A percentile compares a stretch with the other conserved stretches of the same genome.
Evolutionary conservation across 2,329 filamentous ascomycete genomes (phyloP).

Genomic region (Apiospora aurea): DNA sequence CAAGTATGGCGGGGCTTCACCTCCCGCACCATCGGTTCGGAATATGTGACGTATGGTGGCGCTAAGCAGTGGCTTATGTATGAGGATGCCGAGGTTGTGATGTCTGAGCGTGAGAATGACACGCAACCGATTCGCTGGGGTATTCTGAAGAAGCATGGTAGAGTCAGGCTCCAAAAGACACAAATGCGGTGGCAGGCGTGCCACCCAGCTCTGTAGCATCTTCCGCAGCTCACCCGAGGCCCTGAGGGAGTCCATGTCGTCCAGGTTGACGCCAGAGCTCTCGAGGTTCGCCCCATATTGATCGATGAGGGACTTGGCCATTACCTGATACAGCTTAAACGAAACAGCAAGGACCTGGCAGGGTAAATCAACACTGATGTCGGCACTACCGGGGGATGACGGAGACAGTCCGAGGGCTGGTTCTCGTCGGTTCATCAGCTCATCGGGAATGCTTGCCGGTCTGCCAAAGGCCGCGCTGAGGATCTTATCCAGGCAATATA

Average conservation of each 20-base stretch:
- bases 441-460: conserved; percentile 14
- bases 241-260: conserved; percentile 20
- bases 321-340: conserved; percentile 21
- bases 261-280: neutral
- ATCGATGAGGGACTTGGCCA: conserved; percentile 18
- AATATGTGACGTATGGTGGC: conserved; percentile 17
- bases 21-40: neutral
- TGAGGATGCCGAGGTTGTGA: conserved; percentile 19
- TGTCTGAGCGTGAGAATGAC: conserved; percentile 17
- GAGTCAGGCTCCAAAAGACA: conserved; percentile 7
- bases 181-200: conserved; percentile 15
- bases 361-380: conserved; percentile 4
- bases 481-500: conserved; percentile 20
- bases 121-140: conserved; percentile 7
- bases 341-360: conserved; percentile 17
- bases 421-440: neutral
- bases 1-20: conserved; percentile 8
- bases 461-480: conserved; percentile 21
- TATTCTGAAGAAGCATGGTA: neutral
- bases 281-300: conserved; percentile 20
- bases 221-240: conserved; percentile 21
- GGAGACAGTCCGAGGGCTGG: neutral
- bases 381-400: neutral
- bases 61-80: conserved; percentile 24
- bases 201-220: conserved; percentile 18